phyloP scores from a whole-genome alignment of 805 yeast genomes.

The Teunomyces tritomae region DNA sequence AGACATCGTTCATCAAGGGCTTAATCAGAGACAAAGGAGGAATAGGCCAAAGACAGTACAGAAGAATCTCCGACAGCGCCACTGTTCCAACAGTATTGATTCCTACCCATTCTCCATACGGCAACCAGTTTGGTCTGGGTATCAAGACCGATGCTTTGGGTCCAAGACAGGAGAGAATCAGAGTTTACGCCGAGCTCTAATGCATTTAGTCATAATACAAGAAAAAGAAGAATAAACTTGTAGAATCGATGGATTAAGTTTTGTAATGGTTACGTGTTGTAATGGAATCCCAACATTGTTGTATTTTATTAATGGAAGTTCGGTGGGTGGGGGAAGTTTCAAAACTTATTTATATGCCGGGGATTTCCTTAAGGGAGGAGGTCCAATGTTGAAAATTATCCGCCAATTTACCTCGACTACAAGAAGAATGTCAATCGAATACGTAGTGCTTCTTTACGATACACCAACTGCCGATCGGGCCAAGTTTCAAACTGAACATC shows the following conservation, averaged over 20 bases:
- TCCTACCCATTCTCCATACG: slow-evolving; percentile 40
- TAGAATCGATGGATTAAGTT: neutral
- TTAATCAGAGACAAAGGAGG: slow-evolving; percentile 46
- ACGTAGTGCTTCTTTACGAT: slow-evolving; percentile 65
- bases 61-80: slow-evolving; percentile 28
- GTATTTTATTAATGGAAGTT: no score
- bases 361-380: no score
- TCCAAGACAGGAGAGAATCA: slow-evolving; percentile 43
- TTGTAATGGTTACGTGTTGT: neutral
- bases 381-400: neutral
- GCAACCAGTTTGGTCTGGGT: slow-evolving; percentile 43
- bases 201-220: neutral
- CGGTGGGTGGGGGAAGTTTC: no score
- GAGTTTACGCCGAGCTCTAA: slow-evolving; percentile 29
- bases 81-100: slow-evolving; percentile 33
- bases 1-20: slow-evolving; percentile 40
- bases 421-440: slow-evolving; percentile 20
- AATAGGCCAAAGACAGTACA: slow-evolving; percentile 41
- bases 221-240: neutral
- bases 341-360: slow-evolving; percentile 2
- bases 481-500: slow-evolving; percentile 50
- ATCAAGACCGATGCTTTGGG: slow-evolving; percentile 43
- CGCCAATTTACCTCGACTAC: neutral
- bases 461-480: slow-evolving; percentile 62
- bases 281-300: no score